Evolutionary conservation across 1,284 basidiomycete species (phyloP).

Genomic region (Sanghuangporus baumii): DNA sequence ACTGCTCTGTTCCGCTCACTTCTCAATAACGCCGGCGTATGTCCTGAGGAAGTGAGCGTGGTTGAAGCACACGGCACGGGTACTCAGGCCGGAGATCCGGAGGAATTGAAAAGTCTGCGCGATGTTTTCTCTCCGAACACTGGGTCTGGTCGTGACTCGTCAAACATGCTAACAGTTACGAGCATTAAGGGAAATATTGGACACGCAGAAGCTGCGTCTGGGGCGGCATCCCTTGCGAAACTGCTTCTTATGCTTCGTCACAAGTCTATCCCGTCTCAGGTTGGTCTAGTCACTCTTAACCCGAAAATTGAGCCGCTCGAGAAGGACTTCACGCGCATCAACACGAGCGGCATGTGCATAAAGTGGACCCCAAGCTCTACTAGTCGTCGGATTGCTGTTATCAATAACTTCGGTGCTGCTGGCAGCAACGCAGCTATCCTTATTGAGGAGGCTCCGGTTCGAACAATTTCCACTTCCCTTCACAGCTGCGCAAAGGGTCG

Average conservation of each 20-base stretch:
- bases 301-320: slow-evolving; percentile 46
- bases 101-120: slow-evolving; percentile 57
- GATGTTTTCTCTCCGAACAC: slow-evolving; percentile 39
- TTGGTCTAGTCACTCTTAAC: slow-evolving; percentile 53
- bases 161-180: slow-evolving; percentile 56
- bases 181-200: slow-evolving; percentile 70
- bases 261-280: slow-evolving; percentile 48
- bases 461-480: not conserved
- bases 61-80: slow-evolving; percentile 72
- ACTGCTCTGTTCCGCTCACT: slow-evolving; percentile 44
- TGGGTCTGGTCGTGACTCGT: slow-evolving; percentile 25
- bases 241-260: slow-evolving; percentile 62
- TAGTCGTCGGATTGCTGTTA: slow-evolving; percentile 44
- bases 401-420: slow-evolving; percentile 72
- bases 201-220: slow-evolving; percentile 70
- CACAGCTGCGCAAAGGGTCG: not conserved
- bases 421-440: slow-evolving; percentile 63
- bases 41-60: slow-evolving; percentile 45
- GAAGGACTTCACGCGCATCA: slow-evolving; percentile 46
- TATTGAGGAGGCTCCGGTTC: slow-evolving; percentile 42
- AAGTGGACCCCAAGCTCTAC: slow-evolving; percentile 38
- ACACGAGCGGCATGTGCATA: slow-evolving; percentile 27
- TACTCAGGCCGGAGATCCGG: slow-evolving; percentile 61
- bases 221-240: slow-evolving; percentile 64
- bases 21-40: slow-evolving; percentile 40